Evolutionary conservation across 768 basidiomycete genomes (phyloP).

Genomic region (Tylopilus plumbeoviolaceoides): DNA sequence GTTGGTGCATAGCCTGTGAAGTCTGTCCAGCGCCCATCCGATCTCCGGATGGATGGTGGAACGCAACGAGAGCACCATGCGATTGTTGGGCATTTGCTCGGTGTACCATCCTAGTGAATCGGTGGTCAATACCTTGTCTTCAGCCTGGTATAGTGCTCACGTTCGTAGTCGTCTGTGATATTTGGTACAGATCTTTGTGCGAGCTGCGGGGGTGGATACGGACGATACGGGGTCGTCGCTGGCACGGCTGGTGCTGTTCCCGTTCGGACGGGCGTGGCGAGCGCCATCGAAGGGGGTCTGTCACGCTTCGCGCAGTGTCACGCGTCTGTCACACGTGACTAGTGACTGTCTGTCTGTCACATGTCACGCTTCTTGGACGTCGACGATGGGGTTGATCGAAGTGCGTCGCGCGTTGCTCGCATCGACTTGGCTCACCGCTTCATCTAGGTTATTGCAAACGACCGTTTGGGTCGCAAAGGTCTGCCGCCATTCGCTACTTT

Average conservation of each 20-base stretch:
- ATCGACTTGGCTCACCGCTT: constrained; percentile 3
- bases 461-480: constrained; percentile 95
- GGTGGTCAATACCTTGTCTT: constrained; percentile 5
- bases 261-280: constrained; percentile 29
- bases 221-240: constrained; percentile 21
- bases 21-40: constrained; percentile 84
- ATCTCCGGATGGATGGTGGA: constrained; percentile 82
- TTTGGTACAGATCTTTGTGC: constrained; percentile 34
- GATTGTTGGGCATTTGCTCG: constrained; percentile 72
- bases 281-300: constrained; percentile 22
- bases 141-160: constrained; percentile 37
- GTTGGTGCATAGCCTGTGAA: constrained; percentile 77
- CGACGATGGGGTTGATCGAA: constrained; percentile 55
- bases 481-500: not conserved
- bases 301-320: constrained; percentile 21
- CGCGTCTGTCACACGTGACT: constrained; percentile 18
- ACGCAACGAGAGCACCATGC: constrained; percentile 85
- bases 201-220: constrained; percentile 22
- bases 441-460: constrained; percentile 85
- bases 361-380: constrained; percentile 9
- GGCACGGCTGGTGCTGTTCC: constrained; percentile 14
- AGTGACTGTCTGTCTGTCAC: constrained; percentile 15
- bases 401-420: constrained; percentile 25
- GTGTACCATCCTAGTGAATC: constrained; percentile 79
- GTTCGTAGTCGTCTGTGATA: constrained; percentile 73